Conservation (phyloP, 2,329 filamentous ascomycete genomes). For the Erysiphe pulchra region DNA sequence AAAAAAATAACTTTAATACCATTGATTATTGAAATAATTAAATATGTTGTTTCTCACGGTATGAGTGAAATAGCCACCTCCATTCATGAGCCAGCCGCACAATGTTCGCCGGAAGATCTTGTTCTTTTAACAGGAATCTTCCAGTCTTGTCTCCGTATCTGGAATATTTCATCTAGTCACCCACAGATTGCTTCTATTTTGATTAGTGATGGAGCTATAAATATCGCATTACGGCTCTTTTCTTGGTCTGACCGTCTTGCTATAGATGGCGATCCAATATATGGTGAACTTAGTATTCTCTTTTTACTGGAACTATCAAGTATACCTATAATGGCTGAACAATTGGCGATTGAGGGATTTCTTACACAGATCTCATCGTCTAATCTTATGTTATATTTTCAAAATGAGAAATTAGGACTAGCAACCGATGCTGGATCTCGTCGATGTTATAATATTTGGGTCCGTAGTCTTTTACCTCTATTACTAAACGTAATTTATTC, state of each 20-base stretch:
- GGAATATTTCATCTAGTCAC: slow-evolving; percentile 46
- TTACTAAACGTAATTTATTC: slow-evolving; percentile 69
- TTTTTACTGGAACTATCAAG: slow-evolving; percentile 75
- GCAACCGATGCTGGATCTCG: slow-evolving; percentile 40
- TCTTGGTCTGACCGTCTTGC: slow-evolving; percentile 79
- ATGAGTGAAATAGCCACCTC: slow-evolving; percentile 61
- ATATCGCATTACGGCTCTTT: slow-evolving; percentile 66
- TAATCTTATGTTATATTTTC: slow-evolving; percentile 53
- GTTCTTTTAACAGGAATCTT: slow-evolving; percentile 69
- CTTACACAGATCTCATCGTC: slow-evolving; percentile 57
- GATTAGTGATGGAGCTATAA: slow-evolving; percentile 44
- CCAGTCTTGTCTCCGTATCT: slow-evolving; percentile 58
- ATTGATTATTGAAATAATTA: slow-evolving; percentile 43
- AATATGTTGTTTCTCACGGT: slow-evolving; percentile 52
- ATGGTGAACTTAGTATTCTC: slow-evolving; percentile 72
- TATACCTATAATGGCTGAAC: slow-evolving; percentile 59
- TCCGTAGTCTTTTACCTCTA: slow-evolving; percentile 62
- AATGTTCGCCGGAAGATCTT: slow-evolving; percentile 53
- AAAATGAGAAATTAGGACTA: slow-evolving; percentile 39
- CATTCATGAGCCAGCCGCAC: slow-evolving; percentile 47
- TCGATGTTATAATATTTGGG: slow-evolving; percentile 76
- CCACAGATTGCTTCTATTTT: slow-evolving; percentile 45
- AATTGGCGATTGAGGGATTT: slow-evolving; percentile 67
- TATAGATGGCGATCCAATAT: slow-evolving; percentile 59
- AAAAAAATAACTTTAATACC: slow-evolving; percentile 14